Conservation (phyloP, 257 asterid genomes). For the Solanum tacnaense region DNA sequence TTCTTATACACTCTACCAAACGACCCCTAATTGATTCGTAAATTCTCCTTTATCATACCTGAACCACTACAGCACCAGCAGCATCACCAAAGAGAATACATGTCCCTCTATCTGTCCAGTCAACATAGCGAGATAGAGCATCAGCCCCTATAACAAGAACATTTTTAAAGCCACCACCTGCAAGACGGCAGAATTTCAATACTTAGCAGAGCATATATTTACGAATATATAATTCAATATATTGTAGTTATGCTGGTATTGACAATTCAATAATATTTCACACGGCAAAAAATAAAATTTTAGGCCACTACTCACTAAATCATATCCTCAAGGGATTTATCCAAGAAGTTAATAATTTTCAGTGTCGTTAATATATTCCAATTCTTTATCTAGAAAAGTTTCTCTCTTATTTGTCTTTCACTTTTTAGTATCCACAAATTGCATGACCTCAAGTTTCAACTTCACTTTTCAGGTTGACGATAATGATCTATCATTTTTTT, state of each 20-base stretch:
- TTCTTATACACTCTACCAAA: too few species aligned
- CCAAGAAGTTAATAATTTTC: neutral
- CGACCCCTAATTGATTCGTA: neutral
- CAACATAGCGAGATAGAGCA: conserved; percentile 87
- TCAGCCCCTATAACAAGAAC: conserved; percentile 97
- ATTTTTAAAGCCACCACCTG: conserved; percentile 90
- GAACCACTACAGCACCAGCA: conserved; percentile 88
- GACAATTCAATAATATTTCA: neutral
- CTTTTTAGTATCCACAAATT: neutral
- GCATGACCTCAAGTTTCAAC: neutral
- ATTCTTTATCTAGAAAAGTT: neutral
- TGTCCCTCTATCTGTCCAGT: conserved; percentile 95
- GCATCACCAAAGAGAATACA: conserved; percentile 98
- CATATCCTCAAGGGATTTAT: neutral
- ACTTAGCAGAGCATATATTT: neutral
- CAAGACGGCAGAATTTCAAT: neutral
- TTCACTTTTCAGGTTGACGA: neutral
- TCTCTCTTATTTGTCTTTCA: neutral
- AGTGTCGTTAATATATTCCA: neutral
- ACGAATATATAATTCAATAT: neutral
- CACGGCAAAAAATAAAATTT: neutral
- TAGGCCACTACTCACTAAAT: neutral
- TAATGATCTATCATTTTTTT: neutral
- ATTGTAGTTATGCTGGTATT: neutral
- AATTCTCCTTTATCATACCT: conserved; percentile 26